Percentiles rank a stretch among this genome's conserved stretches.
Conservation (phyloP, 2,329 filamentous ascomycete species). For the Ophiostoma sp. region DNA sequence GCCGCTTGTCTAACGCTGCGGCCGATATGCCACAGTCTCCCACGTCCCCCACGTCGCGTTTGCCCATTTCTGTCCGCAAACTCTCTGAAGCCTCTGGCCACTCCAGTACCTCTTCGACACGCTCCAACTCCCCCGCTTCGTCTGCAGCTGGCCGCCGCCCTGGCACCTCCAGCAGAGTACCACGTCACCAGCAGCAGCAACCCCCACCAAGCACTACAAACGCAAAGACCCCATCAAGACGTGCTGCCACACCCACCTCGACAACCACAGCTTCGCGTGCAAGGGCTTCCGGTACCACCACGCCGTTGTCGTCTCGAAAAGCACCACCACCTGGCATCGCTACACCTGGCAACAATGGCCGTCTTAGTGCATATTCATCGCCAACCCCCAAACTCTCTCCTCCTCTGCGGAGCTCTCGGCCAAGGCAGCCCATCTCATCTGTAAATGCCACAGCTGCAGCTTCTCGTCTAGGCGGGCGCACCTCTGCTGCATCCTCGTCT, state of each 20-base stretch:
- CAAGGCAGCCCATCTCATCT: conserved; percentile 70
- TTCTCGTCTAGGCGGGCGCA: conserved; percentile 17
- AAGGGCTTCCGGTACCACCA: conserved; percentile 36
- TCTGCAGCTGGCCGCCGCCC: conserved; percentile 37
- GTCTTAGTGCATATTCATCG: conserved; percentile 65
- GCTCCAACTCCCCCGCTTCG: conserved; percentile 52
- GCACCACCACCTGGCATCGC: conserved; percentile 39
- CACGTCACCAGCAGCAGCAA: conserved; percentile 40
- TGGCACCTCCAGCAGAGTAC: conserved; percentile 24
- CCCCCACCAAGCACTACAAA: conserved; percentile 35
- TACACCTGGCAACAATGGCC: conserved; percentile 50
- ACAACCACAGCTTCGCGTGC: conserved; percentile 30
- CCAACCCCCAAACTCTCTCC: conserved; percentile 70
- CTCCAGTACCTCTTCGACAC: conserved; percentile 48
- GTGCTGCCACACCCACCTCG: conserved; percentile 29
- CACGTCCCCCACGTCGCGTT: conserved; percentile 35
- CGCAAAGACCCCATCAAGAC: conserved; percentile 40
- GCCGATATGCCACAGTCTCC: conserved; percentile 27
- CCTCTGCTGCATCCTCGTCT: conserved; percentile 19
- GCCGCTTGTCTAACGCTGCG: conserved; percentile 3
- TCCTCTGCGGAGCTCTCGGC: conserved; percentile 71
- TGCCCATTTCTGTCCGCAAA: conserved; percentile 39
- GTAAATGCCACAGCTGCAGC: conserved; percentile 37
- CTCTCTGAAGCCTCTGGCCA: conserved; percentile 42
- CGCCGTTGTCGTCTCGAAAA: conserved; percentile 33